phyloP scores from a whole-genome alignment of 495 filamentous ascomycete species.

The Cairneyella variabilis region DNA sequence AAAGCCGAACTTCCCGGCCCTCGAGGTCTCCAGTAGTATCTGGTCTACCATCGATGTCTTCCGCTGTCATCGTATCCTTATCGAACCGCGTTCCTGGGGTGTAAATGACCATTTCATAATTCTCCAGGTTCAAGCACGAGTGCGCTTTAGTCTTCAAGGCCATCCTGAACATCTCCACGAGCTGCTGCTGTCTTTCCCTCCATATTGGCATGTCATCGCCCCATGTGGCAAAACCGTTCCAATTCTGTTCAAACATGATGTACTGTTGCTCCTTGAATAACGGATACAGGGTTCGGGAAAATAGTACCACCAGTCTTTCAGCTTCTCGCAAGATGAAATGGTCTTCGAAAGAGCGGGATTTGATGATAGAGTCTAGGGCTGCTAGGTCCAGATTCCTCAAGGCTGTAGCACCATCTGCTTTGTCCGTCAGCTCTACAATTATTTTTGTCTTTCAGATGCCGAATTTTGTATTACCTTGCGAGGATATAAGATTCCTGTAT shows the following conservation, averaged over 20 bases:
- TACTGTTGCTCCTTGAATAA: constrained; percentile 5
- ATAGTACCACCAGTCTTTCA: background rate
- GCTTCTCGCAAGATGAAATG: background rate
- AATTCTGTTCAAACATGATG: background rate
- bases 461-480: background rate
- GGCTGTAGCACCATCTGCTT: background rate
- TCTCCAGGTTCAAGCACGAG: constrained; percentile 10
- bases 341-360: background rate
- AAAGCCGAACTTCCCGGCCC: background rate
- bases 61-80: background rate
- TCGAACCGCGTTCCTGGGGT: constrained; percentile 5
- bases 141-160: constrained; percentile 8
- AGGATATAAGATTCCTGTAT: background rate
- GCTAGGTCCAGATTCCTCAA: constrained; percentile 10
- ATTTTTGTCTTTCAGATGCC: background rate
- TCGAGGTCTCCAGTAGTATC: background rate
- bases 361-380: background rate
- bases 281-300: constrained; percentile 1
- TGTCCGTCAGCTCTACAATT: background rate
- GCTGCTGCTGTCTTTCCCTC: background rate
- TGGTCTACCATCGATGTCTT: constrained; percentile 1
- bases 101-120: constrained; percentile 9
- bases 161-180: constrained; percentile 3
- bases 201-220: constrained; percentile 1
- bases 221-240: constrained; percentile 8